Base-by-base conservation (phyloP, 495 filamentous ascomycete genomes). In the Neurospora africana region DNA sequence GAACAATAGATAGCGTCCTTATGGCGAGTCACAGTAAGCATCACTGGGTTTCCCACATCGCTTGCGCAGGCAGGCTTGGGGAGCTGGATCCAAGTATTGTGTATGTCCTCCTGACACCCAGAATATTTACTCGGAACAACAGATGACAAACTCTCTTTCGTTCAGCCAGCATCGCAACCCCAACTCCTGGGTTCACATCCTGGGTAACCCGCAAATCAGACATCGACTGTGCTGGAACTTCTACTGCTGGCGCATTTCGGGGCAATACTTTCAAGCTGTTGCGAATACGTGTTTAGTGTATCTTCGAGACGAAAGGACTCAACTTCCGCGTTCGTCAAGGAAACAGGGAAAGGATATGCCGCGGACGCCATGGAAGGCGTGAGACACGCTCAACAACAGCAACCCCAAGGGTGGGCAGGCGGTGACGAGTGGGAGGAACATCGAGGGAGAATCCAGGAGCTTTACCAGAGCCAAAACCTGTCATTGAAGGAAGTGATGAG, bases 401-500 rank as follows among this genome's bases (percentile, higher is more conserved):
- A 73, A 2, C 10, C 47, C 30, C 30, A 68, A 5, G 61, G 73
- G 36, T 78, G 76, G 76, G 76, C 70, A 13, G 72, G 68, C 4
- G 70, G 73, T 36, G 73, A 74, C 41, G 75, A 76, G 23, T 78
- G 76, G 76, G 76, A 78, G 13, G 30, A 36, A 0, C 44, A 75
- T 33, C 38, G 75, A 41, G 39, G 27, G 10, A 74, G 67, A 7
- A 80, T 83, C 37, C 76, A 79, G 70, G 76, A 77, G 33, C 78
- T 83, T 35, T 83, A 83, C 61, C 76, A 79, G 39, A 65, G 73
- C 13, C 74, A 82, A 70, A 79, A 79, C 27, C 72, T 78, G 68
- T 73, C 77, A 2, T 72, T 83, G 23, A 75, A 77, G 43, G 72
- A 81, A 10, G 80, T 83, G 39, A 82, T 80, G 75, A 74, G 76